Percentiles rank a stretch among this genome's conserved stretches.
These are phyloP conservation scores for Heterobasidion parviporum DNA, from an alignment of 1,284 basidiomycete species.

Conservation along the genomic window DNA sequence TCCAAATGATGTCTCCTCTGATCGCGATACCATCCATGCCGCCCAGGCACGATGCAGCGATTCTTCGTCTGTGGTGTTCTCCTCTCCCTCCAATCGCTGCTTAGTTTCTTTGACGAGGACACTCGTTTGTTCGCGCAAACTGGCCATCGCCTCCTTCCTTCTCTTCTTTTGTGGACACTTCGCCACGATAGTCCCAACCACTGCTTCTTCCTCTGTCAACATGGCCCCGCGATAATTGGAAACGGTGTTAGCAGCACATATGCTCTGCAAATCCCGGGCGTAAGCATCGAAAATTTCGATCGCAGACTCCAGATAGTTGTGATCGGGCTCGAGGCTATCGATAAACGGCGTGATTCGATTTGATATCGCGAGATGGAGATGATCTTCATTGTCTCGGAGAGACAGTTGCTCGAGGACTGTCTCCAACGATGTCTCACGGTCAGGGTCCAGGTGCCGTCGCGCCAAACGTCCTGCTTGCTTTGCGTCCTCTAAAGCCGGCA, in stretches of 20 bases:
- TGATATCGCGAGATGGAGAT: conserved; percentile 11
- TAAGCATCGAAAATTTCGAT: conserved; percentile 37
- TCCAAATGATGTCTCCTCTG: conserved; percentile 37
- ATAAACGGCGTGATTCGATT: conserved; percentile 20
- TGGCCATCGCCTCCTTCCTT: conserved; percentile 42
- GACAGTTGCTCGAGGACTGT: conserved; percentile 19
- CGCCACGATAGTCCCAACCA: conserved; percentile 54
- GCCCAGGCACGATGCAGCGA: conserved; percentile 40
- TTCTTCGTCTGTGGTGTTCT: conserved; percentile 27
- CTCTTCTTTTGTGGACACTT: conserved; percentile 49
- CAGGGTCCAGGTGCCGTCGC: conserved; percentile 11
- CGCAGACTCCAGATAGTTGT: conserved; percentile 13
- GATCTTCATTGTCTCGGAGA: conserved; percentile 12
- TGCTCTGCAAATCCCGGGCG: conserved; percentile 34
- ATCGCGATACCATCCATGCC: conserved; percentile 38
- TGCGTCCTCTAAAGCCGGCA: conserved; percentile 30
- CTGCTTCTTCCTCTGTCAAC: conserved; percentile 53
- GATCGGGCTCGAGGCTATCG: conserved; percentile 10
- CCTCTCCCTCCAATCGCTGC: conserved; percentile 29
- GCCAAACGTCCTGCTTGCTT: conserved; percentile 13
- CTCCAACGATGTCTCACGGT: conserved; percentile 10
- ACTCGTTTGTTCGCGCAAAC: conserved; percentile 44
- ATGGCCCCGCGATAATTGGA: conserved; percentile 30
- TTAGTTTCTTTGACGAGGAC: conserved; percentile 39
- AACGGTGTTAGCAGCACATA: conserved; percentile 41